These are phyloP conservation scores for Aethionema arabicum DNA, from an alignment of 345 rosid species.

Conservation along the genomic window DNA sequence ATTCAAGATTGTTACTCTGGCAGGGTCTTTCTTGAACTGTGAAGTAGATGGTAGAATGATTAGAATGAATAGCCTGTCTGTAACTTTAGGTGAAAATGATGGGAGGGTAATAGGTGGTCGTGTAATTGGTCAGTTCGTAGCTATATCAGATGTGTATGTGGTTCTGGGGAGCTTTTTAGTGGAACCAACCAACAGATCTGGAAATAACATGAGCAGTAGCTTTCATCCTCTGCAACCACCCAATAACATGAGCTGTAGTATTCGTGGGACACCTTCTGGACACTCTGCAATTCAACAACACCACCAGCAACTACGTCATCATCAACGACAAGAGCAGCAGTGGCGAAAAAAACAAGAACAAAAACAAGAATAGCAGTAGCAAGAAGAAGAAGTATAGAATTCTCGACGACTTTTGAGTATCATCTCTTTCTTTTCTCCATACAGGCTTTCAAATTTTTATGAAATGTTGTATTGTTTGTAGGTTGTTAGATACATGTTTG, in stretches of 20 bases:
- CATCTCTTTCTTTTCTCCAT: too few relatives aligned
- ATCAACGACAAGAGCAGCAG: neutral
- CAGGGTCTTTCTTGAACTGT: slow-evolving; percentile 65
- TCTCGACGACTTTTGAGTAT: too few relatives aligned
- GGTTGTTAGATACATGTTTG: too few relatives aligned
- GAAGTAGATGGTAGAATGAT: slow-evolving; percentile 50
- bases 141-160: slow-evolving; percentile 89
- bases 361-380: too few relatives aligned
- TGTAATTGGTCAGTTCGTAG: slow-evolving; percentile 69
- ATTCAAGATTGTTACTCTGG: slow-evolving; percentile 73
- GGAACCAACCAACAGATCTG: slow-evolving; percentile 73
- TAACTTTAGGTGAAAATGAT: slow-evolving; percentile 73
- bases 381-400: too few relatives aligned
- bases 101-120: slow-evolving; percentile 80
- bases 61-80: slow-evolving; percentile 58
- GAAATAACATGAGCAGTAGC: slow-evolving; percentile 52
- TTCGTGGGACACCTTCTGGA: slow-evolving; percentile 25
- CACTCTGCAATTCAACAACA: slow-evolving; percentile 29
- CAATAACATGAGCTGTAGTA: slow-evolving; percentile 14
- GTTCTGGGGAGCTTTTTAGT: slow-evolving; percentile 86
- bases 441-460: too few relatives aligned
- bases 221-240: slow-evolving; percentile 18
- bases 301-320: slow-evolving; percentile 9
- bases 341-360: too few relatives aligned
- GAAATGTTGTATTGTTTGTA: too few relatives aligned